Conservation (phyloP, 164 flowering plant genomes). For the Macadamia integrifolia region DNA sequence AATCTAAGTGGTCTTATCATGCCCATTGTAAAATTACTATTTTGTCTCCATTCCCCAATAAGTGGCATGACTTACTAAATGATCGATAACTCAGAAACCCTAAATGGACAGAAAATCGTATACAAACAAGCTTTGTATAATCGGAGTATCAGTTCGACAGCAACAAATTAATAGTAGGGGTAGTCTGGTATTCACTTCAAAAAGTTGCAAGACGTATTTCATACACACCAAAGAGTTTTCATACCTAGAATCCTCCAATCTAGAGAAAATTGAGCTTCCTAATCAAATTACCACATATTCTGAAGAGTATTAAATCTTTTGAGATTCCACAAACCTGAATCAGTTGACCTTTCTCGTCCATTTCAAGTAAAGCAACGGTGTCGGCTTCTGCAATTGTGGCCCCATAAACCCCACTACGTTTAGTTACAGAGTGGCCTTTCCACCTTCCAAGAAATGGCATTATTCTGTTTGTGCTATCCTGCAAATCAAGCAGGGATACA, state of each 20-base stretch:
- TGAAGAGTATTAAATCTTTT: background rate
- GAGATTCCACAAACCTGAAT: slow-evolving; percentile 52
- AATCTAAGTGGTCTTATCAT: no score
- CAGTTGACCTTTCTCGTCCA: slow-evolving; percentile 61
- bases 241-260: background rate
- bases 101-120: background rate
- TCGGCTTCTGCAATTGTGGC: slow-evolving; percentile 81
- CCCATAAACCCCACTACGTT: slow-evolving; percentile 93
- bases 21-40: no score
- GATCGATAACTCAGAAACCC: background rate
- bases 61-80: no score
- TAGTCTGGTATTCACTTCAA: background rate
- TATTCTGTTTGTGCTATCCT: slow-evolving; percentile 52
- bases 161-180: background rate
- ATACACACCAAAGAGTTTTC: background rate
- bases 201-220: background rate
- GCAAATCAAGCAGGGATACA: slow-evolving; percentile 10
- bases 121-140: background rate
- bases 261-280: background rate
- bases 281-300: background rate
- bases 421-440: slow-evolving; percentile 83
- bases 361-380: slow-evolving; percentile 54
- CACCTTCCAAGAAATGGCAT: slow-evolving; percentile 72
- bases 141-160: background rate
- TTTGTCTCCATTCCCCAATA: no score